Base-by-base conservation (phyloP, 202 grass and related monocot genomes). In the Cymbopogon flexuosus region DNA sequence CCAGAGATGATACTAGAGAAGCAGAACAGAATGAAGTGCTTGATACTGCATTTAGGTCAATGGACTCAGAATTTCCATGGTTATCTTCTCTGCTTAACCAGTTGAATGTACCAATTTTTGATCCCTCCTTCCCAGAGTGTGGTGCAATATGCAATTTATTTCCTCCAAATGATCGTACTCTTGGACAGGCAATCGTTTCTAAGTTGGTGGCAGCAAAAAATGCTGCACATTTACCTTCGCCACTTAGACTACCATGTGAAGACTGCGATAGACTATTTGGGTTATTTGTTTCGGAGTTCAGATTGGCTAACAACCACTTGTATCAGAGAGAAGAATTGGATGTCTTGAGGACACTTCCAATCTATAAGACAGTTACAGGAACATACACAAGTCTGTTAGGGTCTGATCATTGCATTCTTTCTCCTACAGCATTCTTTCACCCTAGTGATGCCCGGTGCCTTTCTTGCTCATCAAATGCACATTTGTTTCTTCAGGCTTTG, bases 241-340 rank as follows among this genome's bases (percentile, higher is more conserved):
- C 88, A 86, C 46, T 89, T 76, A 73, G 40, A 77, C 81, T 97
- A 73, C 91, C 89, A 68, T 83, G 88, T 51, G 92, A 91, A 76
- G 90, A 94, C 75, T 82, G 86, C 68, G 86, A 94, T 62, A 88
- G 64, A 74, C 82, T 97, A 52, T 92, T 97, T 75, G 67, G n/a
- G 40, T 76, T 97, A 81, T 97, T 97, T 92, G 90, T 87, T 84
- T 88, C 75, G 22, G 91, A 94, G 61, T 92, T 94, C 79, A 83
- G 64, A 72, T 90, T 87, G 69, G 77, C 74, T 45, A 79, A 72
- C 59, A 64, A 82, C 22, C 77, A 88, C 76, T 84, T 81, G 34
- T 97, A 93, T 77, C 88, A 84, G 76, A 89, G 86, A 88, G 95
- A 93, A 88, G 92, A 97, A 81, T 23, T 93, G 75, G 92, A 94